These are phyloP conservation scores for Cinchona pubescens DNA, from an alignment of 257 asterid genomes.

Conservation along the genomic window DNA sequence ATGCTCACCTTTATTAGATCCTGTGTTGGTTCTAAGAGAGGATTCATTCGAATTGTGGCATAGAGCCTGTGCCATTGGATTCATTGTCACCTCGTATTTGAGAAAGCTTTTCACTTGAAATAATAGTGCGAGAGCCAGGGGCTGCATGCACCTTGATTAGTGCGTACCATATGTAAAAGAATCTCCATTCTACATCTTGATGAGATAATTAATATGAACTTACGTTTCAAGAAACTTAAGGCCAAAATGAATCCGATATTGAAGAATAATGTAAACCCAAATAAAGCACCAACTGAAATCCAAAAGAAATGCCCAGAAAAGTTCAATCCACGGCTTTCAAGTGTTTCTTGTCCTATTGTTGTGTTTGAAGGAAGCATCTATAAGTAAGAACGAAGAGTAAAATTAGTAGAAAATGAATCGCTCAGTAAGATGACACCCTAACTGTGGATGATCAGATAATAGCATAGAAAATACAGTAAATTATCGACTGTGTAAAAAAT, in stretches of 20 bases:
- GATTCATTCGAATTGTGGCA: neutral
- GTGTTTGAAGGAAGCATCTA: slow-evolving; percentile 33
- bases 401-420: neutral
- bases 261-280: slow-evolving; percentile 48
- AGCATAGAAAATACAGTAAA: neutral
- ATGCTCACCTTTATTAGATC: slow-evolving; percentile 28
- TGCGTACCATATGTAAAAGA: too few relatives aligned
- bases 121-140: slow-evolving; percentile 54
- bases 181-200: neutral
- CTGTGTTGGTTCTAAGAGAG: slow-evolving; percentile 21
- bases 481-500: neutral
- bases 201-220: slow-evolving; percentile 21
- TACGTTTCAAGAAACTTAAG: slow-evolving; percentile 53
- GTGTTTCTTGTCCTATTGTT: slow-evolving; percentile 48
- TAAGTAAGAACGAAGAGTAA: neutral
- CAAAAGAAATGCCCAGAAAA: slow-evolving; percentile 42
- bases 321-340: slow-evolving; percentile 51
- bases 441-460: neutral
- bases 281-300: slow-evolving; percentile 54
- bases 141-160: slow-evolving; percentile 40
- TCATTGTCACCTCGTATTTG: slow-evolving; percentile 23
- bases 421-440: neutral
- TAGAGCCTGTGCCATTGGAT: neutral
- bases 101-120: slow-evolving; percentile 51
- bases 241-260: slow-evolving; percentile 55